Evolutionary conservation across 2,329 filamentous ascomycete species (phyloP).

Genomic region (Aureobasidium mangrovei): DNA sequence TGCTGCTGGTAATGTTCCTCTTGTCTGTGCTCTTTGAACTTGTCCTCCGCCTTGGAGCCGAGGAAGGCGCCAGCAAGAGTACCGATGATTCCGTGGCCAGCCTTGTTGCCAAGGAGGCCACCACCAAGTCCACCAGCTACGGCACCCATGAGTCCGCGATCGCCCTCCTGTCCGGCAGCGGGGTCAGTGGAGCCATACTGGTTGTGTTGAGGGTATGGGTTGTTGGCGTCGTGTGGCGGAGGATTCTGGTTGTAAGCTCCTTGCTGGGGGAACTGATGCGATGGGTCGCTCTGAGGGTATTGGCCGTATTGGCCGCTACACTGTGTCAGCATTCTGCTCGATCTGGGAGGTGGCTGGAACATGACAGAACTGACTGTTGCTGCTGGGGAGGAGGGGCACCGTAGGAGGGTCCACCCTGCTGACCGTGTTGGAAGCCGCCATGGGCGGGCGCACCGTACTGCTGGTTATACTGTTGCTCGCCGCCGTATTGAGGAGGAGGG

Average conservation of each 20-base stretch:
- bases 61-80: conserved; percentile 49
- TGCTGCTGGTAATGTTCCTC: conserved; percentile 8
- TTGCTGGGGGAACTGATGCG: conserved; percentile 28
- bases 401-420: conserved; percentile 24
- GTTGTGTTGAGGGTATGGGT: conserved; percentile 29
- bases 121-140: conserved; percentile 50
- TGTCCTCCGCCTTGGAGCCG: conserved; percentile 48
- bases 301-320: conserved; percentile 18
- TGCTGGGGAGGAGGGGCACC: conserved; percentile 27
- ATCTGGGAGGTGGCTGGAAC: conserved; percentile 22
- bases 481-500: conserved; percentile 22
- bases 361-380: conserved; percentile 25
- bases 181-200: conserved; percentile 38
- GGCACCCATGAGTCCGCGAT: conserved; percentile 50
- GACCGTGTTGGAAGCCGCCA: conserved; percentile 43
- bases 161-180: conserved; percentile 41
- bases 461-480: conserved; percentile 17
- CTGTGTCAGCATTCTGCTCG: conserved; percentile 9
- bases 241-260: conserved; percentile 32
- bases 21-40: conserved; percentile 37
- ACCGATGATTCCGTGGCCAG: conserved; percentile 50
- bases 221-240: conserved; percentile 28
- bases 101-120: conserved; percentile 46
- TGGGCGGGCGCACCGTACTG: conserved; percentile 33
- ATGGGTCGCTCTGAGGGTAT: conserved; percentile 19